A percentile compares a stretch with the other conserved stretches of the same genome.
Conservation (phyloP, 1,284 basidiomycete genomes). For the Leccinum holopus region DNA sequence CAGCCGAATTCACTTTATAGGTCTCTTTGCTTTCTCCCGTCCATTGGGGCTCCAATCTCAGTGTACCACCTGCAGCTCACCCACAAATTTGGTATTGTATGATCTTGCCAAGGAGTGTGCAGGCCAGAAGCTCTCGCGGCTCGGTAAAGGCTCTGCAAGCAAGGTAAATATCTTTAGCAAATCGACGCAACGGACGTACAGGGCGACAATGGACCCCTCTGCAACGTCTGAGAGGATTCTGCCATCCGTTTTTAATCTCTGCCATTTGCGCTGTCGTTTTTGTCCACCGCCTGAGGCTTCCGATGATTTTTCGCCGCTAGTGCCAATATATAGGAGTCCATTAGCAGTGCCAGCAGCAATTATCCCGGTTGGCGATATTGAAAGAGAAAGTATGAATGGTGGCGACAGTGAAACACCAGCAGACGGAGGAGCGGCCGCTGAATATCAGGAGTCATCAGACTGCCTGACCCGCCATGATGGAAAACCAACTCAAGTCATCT, state of each 20-base stretch:
- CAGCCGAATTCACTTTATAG: conserved; percentile 63
- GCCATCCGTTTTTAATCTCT: conserved; percentile 54
- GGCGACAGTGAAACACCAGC: conserved; percentile 62
- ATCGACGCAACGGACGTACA: conserved; percentile 43
- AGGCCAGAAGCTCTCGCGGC: conserved; percentile 46
- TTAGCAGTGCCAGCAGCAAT: conserved; percentile 74
- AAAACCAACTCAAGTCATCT: conserved; percentile 53
- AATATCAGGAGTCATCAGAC: conserved; percentile 7
- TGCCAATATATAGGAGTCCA: conserved; percentile 67
- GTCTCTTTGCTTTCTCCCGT: conserved; percentile 39
- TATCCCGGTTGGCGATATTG: conserved; percentile 55
- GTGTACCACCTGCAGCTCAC: conserved; percentile 31
- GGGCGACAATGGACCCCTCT: conserved; percentile 66
- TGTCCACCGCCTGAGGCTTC: conserved; percentile 37
- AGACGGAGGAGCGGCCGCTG: conserved; percentile 42
- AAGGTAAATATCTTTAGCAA: conserved; percentile 5
- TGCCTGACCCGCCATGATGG: neutral
- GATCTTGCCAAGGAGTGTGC: conserved; percentile 60
- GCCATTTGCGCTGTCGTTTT: conserved; percentile 68
- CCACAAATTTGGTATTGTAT: conserved; percentile 46
- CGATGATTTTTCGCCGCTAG: conserved; percentile 58
- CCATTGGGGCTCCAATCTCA: conserved; percentile 46
- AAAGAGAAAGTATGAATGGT: conserved; percentile 64
- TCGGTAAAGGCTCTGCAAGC: conserved; percentile 49
- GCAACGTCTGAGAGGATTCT: conserved; percentile 52